Percentiles rank a stretch among this genome's conserved stretches.
Conservation (phyloP, 2,329 filamentous ascomycete species). For the Cytospora mali region DNA sequence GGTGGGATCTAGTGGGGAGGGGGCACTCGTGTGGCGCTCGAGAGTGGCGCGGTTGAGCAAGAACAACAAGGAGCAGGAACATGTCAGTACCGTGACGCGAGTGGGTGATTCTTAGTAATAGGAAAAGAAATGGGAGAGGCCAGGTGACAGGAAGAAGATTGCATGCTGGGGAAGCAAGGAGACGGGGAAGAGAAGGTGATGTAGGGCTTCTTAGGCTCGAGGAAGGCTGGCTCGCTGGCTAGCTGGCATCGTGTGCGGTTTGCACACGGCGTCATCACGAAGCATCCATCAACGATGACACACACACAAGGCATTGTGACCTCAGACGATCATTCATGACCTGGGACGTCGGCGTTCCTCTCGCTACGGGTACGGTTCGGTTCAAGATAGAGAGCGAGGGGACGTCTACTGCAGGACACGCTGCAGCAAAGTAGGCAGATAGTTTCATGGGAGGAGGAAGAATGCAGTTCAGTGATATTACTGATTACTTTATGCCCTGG, state of each 20-base stretch:
- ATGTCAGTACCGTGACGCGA: background rate
- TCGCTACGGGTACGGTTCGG: background rate
- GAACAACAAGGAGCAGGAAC: background rate
- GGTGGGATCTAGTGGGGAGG: slow-evolving; percentile 42
- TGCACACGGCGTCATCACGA: background rate
- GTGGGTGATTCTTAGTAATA: background rate
- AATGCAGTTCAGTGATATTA: background rate
- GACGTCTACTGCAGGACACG: background rate
- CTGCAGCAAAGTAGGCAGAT: background rate
- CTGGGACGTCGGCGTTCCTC: background rate
- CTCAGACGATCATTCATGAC: background rate
- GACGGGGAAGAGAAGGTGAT: background rate
- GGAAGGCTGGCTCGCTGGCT: background rate
- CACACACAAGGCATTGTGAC: background rate
- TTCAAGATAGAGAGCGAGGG: background rate
- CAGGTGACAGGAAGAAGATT: background rate
- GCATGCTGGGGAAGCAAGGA: too few relatives aligned
- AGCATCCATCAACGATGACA: background rate
- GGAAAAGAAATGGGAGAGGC: background rate
- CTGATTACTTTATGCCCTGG: slow-evolving; percentile 4
- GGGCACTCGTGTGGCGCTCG: too few relatives aligned
- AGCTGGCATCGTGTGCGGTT: background rate
- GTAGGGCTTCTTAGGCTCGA: background rate
- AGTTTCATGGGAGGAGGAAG: background rate
- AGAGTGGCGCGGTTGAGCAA: too few relatives aligned